A percentile compares a stretch with the other conserved stretches of the same genome.
Evolutionary conservation across 306 rosid species (phyloP).

Genomic region (Prinsepia uniflora): DNA sequence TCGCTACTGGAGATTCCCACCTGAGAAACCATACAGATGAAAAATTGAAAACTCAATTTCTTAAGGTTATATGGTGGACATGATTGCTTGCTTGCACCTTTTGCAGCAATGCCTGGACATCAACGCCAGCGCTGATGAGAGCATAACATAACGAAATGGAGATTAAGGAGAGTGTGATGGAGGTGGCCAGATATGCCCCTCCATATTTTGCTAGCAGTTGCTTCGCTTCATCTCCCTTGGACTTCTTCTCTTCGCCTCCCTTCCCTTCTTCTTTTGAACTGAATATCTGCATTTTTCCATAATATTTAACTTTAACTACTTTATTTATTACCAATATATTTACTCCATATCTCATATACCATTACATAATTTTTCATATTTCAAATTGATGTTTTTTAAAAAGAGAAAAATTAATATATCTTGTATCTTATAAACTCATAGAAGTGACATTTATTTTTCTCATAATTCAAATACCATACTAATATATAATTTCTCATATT

Average conservation of each 20-base stretch:
- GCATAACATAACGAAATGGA: constrained; percentile 71
- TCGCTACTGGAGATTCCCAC: constrained; percentile 67
- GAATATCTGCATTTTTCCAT: constrained; percentile 56
- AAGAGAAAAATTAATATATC: too few species aligned
- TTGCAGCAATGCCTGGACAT: constrained; percentile 71
- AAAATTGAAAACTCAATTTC: background rate
- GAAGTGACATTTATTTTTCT: background rate
- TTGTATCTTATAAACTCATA: too few species aligned
- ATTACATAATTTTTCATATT: background rate
- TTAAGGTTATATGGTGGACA: background rate
- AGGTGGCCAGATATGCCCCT: constrained; percentile 86
- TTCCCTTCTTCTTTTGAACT: constrained; percentile 66
- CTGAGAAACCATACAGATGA: constrained; percentile 31
- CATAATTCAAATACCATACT: too few species aligned
- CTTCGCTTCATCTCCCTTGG: constrained; percentile 85
- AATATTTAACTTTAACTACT: background rate
- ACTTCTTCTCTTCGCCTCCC: constrained; percentile 43
- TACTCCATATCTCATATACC: background rate
- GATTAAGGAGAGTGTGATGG: constrained; percentile 73
- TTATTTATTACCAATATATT: background rate
- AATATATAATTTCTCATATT: too few species aligned
- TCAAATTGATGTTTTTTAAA: too few species aligned
- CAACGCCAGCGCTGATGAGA: constrained; percentile 65
- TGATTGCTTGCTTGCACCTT: constrained; percentile 41
- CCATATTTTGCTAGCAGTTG: constrained; percentile 88